Evolutionary conservation across 1,284 basidiomycete genomes (phyloP), one percentile per base, ranked within the genome.

Genomic region (Ustilago sp.): DNA sequence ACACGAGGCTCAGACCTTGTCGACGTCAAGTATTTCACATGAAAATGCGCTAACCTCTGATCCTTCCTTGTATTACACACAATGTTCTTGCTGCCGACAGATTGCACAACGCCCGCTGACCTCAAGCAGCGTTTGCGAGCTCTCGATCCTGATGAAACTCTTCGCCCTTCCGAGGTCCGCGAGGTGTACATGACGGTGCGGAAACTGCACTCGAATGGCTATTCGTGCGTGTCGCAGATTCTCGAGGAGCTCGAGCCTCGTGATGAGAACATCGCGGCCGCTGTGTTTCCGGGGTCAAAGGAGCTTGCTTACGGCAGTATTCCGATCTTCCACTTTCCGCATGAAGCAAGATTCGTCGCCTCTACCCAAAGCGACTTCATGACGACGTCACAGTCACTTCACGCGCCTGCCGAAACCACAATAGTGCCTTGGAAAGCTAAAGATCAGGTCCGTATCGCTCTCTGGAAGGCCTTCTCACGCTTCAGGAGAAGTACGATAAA

Each of bases 201-300:
- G 50, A 13, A 32, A 13, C 28, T 77, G 47, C 63, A 51, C 45
- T 41, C 48, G 2, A 3, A 3, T 8, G 69, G 69, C 36, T 62
- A 41, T 28, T 23, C 39, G 8, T 53, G 32, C 5, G 64, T 61
- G 0, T 55, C 50, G 17, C 62, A 77, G 43, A 55, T 77, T 11
- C 45, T 77, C 2, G 66, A 70, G 5, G 75, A 77, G 50, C 71
- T 77, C 17, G 63, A 74, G 43, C 70, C 71, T 8, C 4, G 7
- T 0, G 53, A 43, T 1, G 75, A 77, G 59, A 77, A 74, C 28
- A n/a, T 74, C 31, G 51, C 39, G 2, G 19, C 47, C 12, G 60
- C 62, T 32, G 60, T 57, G 15, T 62, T 41, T 34, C 23, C 28
- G 0, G 59, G 39, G 35, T 38, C 39, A 1, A 7, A n/a, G 4